Base-by-base conservation (phyloP, 2,329 filamentous ascomycete genomes). In the Metarhizium guizhouense region DNA sequence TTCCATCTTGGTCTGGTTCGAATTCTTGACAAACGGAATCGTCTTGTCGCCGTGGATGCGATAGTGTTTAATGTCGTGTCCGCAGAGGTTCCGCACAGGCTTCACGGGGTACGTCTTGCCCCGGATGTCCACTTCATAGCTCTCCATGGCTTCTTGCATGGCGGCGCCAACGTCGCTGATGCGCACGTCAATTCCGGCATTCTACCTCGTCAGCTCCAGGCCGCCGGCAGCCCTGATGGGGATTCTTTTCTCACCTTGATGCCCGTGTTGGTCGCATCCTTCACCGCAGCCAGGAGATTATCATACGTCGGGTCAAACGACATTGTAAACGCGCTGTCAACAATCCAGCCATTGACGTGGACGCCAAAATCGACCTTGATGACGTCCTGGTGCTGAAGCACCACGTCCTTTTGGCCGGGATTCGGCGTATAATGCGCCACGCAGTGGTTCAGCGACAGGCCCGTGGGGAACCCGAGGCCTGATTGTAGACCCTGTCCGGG, bases 131-230 rank as follows among this genome's bases (percentile, higher is more conserved):
- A 91, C 82, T 71, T 95, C 90, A 70, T 94, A 93, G 71, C 87
- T 91, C 72, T 95, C 90, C 90, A 95, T 95, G 47, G 85, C 81
- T 70, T 95, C 90, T 70, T 95, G 90, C 59, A 95, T 92, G 1
- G 80, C 82, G 3, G 82, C 87, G 56, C 90, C 88, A 58, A 95
- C 86, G 60, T 94, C 89, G 60, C 86, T 84, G 53, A 25, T 25
- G 25, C 91, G 84, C 38, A 90, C 90, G 66, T 96, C 91, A 63
- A 95, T 94, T 58, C 91, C 91, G 16, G 91, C 89, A 2, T 61
- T 55, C 64, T 67, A 4, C 6, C 8, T 0, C 3, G 52, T 66
- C 14, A 64, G 55, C 20, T 0, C 4, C n/a, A 1, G 2, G 2
- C 11, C 30, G 14, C 10, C 6, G 16, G 6, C 2, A 13, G 10